phyloP scores from a whole-genome alignment of 2,329 filamentous ascomycete species.

The Aspergillus quadrilineatus region DNA sequence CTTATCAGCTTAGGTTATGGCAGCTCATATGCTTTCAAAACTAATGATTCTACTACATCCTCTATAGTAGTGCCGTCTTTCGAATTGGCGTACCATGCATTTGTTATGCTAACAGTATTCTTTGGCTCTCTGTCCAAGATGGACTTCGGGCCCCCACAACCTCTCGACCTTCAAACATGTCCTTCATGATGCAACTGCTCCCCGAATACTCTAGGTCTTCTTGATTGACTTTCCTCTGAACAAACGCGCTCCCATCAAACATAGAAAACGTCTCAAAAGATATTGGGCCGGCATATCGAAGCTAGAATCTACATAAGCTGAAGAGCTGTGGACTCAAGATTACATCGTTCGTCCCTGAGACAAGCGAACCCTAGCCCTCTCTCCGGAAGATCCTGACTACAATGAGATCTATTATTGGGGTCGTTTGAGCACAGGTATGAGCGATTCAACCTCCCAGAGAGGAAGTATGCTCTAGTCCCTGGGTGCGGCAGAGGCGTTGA shows the following conservation, averaged over 20 bases:
- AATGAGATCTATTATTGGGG: constrained; percentile 38
- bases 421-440: constrained; percentile 21
- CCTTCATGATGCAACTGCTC: not conserved
- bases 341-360: constrained; percentile 58
- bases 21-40: not conserved
- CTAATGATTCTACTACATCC: not conserved
- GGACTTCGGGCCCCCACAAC: not conserved
- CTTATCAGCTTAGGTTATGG: constrained; percentile 2
- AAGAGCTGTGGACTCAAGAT: constrained; percentile 55
- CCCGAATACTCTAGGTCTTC: not conserved
- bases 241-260: not conserved
- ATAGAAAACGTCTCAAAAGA: constrained; percentile 7
- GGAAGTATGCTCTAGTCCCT: constrained; percentile 59
- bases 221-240: not conserved
- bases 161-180: not conserved
- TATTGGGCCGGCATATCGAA: constrained; percentile 8
- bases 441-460: constrained; percentile 22
- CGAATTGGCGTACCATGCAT: not conserved
- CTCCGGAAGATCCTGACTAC: constrained; percentile 54
- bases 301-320: constrained; percentile 40
- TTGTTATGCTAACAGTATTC: not conserved
- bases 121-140: not conserved
- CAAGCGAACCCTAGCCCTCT: constrained; percentile 55
- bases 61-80: not conserved
- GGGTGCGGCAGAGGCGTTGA: constrained; percentile 83